These are phyloP conservation scores for Nannochloris sp. DNA, from an alignment of 139 green algal genomes.

Conservation along the genomic window DNA sequence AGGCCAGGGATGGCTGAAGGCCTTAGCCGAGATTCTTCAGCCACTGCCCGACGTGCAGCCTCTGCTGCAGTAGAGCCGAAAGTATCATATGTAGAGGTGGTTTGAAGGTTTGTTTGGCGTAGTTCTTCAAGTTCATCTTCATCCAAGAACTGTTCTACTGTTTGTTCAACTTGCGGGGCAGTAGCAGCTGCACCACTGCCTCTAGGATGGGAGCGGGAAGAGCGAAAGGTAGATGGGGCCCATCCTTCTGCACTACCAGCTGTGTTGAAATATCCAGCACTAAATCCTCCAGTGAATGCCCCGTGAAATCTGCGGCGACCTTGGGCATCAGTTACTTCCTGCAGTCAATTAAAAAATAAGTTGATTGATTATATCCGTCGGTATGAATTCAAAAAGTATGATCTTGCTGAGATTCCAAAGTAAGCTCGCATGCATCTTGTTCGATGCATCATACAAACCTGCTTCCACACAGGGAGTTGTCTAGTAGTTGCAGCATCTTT, in stretches of 20 bases:
- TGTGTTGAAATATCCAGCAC: constrained; percentile 91
- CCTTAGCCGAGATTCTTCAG: constrained; percentile 4
- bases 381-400: not conserved
- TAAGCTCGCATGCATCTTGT: not conserved
- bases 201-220: constrained; percentile 40
- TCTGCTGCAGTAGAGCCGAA: constrained; percentile 57
- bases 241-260: constrained; percentile 81
- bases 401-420: constrained; percentile 20
- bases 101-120: constrained; percentile 9
- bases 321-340: constrained; percentile 77
- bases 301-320: constrained; percentile 83
- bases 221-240: constrained; percentile 67
- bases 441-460: constrained; percentile 22
- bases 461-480: constrained; percentile 40
- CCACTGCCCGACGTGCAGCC: constrained; percentile 13
- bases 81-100: constrained; percentile 67
- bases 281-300: constrained; percentile 92
- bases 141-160: constrained; percentile 86
- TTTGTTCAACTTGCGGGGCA: constrained; percentile 33
- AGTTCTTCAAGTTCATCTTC: constrained; percentile 84
- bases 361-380: not conserved
- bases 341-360: constrained; percentile 4
- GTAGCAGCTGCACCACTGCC: not conserved
- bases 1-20: constrained; percentile 47
- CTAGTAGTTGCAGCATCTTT: constrained; percentile 31